Percentiles rank a stretch among this genome's conserved stretches.
phyloP scores from a whole-genome alignment of 192 early-diverging fungal species.

The Coemansia sp. region DNA sequence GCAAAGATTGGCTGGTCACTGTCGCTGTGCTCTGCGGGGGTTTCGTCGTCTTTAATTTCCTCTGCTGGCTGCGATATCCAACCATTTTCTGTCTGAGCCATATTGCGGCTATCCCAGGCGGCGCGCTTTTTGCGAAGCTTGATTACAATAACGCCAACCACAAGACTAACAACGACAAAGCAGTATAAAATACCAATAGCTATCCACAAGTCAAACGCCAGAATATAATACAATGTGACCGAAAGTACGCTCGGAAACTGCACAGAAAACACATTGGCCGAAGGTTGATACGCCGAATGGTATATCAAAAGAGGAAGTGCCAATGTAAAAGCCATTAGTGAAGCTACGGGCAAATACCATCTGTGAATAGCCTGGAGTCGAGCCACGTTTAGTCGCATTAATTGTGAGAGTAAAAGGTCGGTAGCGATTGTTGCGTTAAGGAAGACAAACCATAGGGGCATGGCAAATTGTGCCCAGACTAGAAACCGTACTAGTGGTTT shows the following conservation, averaged over 20 bases:
- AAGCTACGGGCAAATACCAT: constrained; percentile 51
- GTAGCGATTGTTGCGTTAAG: constrained; percentile 52
- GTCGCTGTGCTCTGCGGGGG: not conserved
- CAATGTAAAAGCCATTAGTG: constrained; percentile 33
- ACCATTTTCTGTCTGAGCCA: constrained; percentile 12
- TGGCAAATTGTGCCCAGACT: constrained; percentile 56
- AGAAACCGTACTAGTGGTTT: constrained; percentile 49
- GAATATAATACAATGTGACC: constrained; percentile 52
- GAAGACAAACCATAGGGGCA: constrained; percentile 59
- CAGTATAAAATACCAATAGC: constrained; percentile 54
- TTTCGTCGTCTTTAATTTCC: not conserved
- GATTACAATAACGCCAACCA: constrained; percentile 34
- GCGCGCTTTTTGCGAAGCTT: constrained; percentile 45
- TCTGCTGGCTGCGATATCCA: constrained; percentile 7
- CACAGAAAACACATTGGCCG: constrained; percentile 49
- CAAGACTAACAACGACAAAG: constrained; percentile 48
- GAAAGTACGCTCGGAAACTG: constrained; percentile 56
- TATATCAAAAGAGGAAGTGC: constrained; percentile 52
- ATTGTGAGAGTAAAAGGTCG: constrained; percentile 50
- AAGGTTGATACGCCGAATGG: constrained; percentile 45
- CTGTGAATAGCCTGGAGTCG: constrained; percentile 41
- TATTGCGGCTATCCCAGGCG: constrained; percentile 32
- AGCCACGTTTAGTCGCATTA: constrained; percentile 24
- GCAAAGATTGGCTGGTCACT: not conserved
- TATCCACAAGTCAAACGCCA: constrained; percentile 57